Evolutionary conservation across 352 stramenopile genomes (phyloP), one percentile per base, ranked within the genome.

Genomic region (Globisporangium mamillatum): DNA sequence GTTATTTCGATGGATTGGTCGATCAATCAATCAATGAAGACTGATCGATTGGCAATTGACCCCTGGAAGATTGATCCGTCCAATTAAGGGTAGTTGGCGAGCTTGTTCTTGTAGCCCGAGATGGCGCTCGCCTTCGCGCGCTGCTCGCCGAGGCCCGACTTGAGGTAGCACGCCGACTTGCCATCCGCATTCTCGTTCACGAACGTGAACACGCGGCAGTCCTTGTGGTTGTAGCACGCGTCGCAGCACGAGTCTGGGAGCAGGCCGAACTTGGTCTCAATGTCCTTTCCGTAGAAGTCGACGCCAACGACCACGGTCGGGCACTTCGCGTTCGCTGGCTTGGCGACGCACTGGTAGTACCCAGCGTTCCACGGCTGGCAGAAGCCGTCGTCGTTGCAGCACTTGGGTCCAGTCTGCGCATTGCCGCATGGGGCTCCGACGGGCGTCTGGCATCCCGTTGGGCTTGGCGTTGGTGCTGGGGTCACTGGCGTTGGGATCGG

Each of bases 331-430:
- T 56, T 71, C 8, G 70, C 32, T 1, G 81, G 78, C 3, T 69
- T 60, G 6, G 71, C 56, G 41, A 88, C 66, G 44, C 81, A 88
- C 66, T 90, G 81, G 64, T 87, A 90, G 71, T 82, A 90, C 1
- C 64, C 72, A 5, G 72, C 58, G 59, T 86, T 88, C 81, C 81
- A 90, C 7, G 81, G 81, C 56, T 90, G 81, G 67, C 81, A 90
- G 76, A 77, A 88, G 3, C 72, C 65, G 52, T 70, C 71, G 10
- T 53, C 53, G 8, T 72, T 72, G 38, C 81, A 90, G 76, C 81
- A 90, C n/a, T 63, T 66, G 4, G 69, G 6, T 0, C 78, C 80
- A 4, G 36, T 72, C 22, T 78, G 66, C 18, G 65, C 64, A 10
- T 80, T 80, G 22, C 77, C 80, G 46, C 80, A 88, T 3, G 66